phyloP scores from a whole-genome alignment of 306 rosid species.

The peach (Prunus persica) region DNA sequence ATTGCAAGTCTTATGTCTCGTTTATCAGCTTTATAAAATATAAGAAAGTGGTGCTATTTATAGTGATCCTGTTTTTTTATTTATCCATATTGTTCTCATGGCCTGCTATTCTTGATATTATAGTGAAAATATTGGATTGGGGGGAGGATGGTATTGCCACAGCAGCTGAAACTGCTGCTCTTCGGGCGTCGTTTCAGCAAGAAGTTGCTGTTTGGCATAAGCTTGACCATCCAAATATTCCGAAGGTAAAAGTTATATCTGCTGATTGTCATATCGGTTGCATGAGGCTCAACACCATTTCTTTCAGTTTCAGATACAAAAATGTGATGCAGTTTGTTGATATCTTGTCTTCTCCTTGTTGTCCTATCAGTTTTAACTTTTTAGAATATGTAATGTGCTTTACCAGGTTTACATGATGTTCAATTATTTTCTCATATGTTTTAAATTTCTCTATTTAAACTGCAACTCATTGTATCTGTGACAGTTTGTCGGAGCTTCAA shows the following conservation, averaged over 20 bases:
- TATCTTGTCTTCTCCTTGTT: too few relatives aligned
- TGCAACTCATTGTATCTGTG: not conserved
- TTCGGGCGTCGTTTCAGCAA: constrained; percentile 47
- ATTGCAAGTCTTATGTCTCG: not conserved
- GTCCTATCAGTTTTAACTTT: not conserved
- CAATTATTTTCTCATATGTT: not conserved
- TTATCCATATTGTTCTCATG: not conserved
- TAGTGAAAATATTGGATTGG: constrained; percentile 60
- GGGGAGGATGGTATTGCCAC: constrained; percentile 46
- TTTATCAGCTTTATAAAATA: not conserved
- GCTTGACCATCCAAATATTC: constrained; percentile 62
- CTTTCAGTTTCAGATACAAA: not conserved
- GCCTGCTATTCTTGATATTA: constrained; percentile 15
- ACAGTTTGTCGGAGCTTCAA: constrained; percentile 91
- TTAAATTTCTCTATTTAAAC: not conserved
- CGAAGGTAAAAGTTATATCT: constrained; percentile 38
- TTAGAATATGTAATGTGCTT: not conserved
- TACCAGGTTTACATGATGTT: not conserved
- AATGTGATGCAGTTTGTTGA: not conserved
- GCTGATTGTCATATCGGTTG: not conserved
- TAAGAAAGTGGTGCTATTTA: not conserved
- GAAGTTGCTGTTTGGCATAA: constrained; percentile 66
- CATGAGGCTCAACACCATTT: not conserved
- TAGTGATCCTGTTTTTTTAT: not conserved
- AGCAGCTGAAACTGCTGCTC: constrained; percentile 42